Conservation (phyloP, 495 filamentous ascomycete genomes). For the Xylaria scruposa region DNA sequence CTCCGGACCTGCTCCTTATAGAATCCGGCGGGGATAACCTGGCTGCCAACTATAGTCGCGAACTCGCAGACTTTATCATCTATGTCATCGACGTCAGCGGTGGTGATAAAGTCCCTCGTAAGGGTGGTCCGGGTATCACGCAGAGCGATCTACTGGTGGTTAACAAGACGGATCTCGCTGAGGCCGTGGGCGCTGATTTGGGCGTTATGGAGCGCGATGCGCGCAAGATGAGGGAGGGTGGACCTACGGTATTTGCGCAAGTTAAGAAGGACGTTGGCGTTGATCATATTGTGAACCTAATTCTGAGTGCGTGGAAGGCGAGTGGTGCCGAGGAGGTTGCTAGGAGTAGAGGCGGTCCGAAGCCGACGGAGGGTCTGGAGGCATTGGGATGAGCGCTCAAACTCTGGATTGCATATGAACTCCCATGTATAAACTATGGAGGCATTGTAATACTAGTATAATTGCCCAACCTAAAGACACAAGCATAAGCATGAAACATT, state of each 20-base stretch:
- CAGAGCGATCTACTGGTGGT: constrained; percentile 91
- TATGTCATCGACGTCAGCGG: constrained; percentile 98
- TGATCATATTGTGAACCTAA: constrained; percentile 83
- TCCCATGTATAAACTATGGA: background rate
- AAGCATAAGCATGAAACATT: background rate
- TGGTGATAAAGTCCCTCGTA: constrained; percentile 96
- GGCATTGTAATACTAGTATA: constrained; percentile 11
- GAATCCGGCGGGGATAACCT: constrained; percentile 96
- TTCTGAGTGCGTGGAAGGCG: constrained; percentile 89
- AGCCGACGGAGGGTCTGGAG: constrained; percentile 56
- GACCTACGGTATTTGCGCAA: constrained; percentile 95
- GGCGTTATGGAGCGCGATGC: constrained; percentile 95
- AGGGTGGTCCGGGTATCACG: constrained; percentile 96
- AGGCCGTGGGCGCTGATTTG: constrained; percentile 89
- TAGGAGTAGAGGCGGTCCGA: constrained; percentile 57
- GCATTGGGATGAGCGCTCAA: constrained; percentile 31
- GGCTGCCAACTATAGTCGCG: constrained; percentile 92
- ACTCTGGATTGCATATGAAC: background rate
- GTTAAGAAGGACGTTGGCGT: constrained; percentile 91
- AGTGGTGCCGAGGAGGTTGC: constrained; percentile 75
- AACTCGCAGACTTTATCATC: constrained; percentile 95
- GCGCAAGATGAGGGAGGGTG: constrained; percentile 92
- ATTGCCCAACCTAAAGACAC: background rate
- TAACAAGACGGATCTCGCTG: constrained; percentile 95
- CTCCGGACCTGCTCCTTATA: constrained; percentile 82